A percentile compares a stretch with the other conserved stretches of the same genome.
phyloP scores from a whole-genome alignment of 148 eudicot species.

The Pouteria glomerata region DNA sequence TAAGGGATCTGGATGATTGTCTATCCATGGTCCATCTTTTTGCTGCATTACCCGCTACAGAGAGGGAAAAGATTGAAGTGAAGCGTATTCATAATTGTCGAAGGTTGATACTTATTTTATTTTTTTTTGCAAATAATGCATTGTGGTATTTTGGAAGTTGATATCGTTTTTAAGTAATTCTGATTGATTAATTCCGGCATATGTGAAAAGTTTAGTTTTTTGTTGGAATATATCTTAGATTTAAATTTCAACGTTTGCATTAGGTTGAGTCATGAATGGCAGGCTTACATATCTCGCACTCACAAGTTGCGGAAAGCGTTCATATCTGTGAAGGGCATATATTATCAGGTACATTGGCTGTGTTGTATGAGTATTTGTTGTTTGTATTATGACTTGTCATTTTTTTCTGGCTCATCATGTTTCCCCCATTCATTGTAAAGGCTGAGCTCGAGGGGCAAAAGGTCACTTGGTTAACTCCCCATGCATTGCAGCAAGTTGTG shows the following conservation, averaged over 20 bases:
- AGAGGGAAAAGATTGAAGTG: conserved; percentile 68
- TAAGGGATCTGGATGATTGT: conserved; percentile 90
- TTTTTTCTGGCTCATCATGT: conserved; percentile 2
- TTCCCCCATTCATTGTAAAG: conserved; percentile 29
- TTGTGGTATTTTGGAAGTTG: neutral
- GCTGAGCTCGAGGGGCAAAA: conserved; percentile 91
- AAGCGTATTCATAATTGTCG: conserved; percentile 77
- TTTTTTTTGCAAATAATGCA: neutral
- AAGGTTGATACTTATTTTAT: conserved; percentile 41
- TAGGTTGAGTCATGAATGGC: conserved; percentile 98
- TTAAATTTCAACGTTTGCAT: neutral
- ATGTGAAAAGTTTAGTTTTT: neutral
- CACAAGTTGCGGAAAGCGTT: conserved; percentile 85
- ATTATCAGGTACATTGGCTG: conserved; percentile 63
- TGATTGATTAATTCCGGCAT: neutral
- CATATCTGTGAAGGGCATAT: conserved; percentile 93
- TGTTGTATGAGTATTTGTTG: neutral
- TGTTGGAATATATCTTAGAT: neutral
- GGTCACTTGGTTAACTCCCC: conserved; percentile 91
- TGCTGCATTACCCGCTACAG: conserved; percentile 84
- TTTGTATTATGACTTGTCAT: neutral
- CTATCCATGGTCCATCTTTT: conserved; percentile 91
- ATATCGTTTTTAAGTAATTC: neutral
- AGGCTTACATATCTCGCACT: conserved; percentile 77
- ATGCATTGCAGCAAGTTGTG: conserved; percentile 88